Evolutionary conservation across 768 basidiomycete genomes (phyloP), one percentile per base, ranked within the genome.

Genomic region (Serendipita sp.): DNA sequence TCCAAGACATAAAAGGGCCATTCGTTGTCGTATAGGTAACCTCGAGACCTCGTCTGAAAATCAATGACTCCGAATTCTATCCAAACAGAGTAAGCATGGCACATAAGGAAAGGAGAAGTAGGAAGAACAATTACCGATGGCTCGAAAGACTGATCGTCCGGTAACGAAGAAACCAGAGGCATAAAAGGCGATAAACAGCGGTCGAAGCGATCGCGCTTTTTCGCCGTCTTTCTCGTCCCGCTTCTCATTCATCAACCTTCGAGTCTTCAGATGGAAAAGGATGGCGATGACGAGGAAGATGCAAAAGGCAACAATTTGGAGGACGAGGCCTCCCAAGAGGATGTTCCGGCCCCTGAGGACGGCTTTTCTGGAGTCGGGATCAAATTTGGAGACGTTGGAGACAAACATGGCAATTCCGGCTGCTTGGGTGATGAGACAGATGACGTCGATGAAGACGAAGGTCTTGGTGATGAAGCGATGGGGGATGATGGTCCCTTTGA

Each of bases 1-100:
- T 67, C 67, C 15, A 66, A 65, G 15, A 63, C 67, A 37, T 66
- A 67, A 53, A 67, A 28, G 7, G 48, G 65, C 67, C 67, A 67
- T 28, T 68, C 67, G 46, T 68, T 65, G 37, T 44, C 64, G 18
- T 64, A 41, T 51, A 63, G 30, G 45, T 68, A 68, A 7, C 67
- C 67, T 34, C 24, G 24, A 15, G 62, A 18, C 30, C 51, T 54
- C 2, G 45, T 34, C 3, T 30, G 56, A 51, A 68, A 66, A 34
- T 64, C 45, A 35, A 68, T 64, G 18, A 54, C 45, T 3, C 60
- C 60, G 45, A 68, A 68, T 45, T 68, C 67, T 68, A 46, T 10
- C 15, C 15, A 24, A 5, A n/a, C 7, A 3, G n/a, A 51, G 48
- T 51, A 16, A 18, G 48, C 7, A 13, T 2, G 13, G 5, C 2